Conservation (phyloP, 768 basidiomycete genomes). For the Stropharia rugosoannulata region DNA sequence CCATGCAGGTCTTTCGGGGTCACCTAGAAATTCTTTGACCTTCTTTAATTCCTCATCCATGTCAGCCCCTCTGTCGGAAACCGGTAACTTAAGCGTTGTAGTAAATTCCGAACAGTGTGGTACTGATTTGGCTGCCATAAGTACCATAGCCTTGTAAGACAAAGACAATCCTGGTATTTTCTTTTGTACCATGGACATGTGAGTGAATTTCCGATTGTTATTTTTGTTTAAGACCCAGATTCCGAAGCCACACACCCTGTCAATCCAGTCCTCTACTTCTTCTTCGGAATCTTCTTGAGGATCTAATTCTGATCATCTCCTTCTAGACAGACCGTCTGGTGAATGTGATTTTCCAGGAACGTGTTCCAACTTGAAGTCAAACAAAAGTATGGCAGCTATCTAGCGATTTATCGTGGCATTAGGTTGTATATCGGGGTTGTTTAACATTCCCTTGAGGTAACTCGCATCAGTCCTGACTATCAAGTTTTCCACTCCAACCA, state of each 20-base stretch:
- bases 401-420: conserved; percentile 28
- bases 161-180: neutral
- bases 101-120: neutral
- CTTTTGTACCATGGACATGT: neutral
- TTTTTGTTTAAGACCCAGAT: neutral
- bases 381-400: conserved; percentile 25
- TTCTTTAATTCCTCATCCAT: neutral
- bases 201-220: neutral
- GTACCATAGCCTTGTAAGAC: neutral
- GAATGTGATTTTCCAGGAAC: conserved; percentile 14
- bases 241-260: neutral
- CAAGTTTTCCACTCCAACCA: conserved; percentile 24
- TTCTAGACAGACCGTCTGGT: conserved; percentile 20
- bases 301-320: neutral
- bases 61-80: too few species aligned
- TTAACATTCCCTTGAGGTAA: conserved; percentile 33
- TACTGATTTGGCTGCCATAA: neutral
- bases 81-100: too few species aligned
- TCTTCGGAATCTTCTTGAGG: neutral
- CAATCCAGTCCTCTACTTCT: neutral
- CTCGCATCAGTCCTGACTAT: conserved; percentile 28
- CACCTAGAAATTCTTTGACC: neutral
- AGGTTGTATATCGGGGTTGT: conserved; percentile 29
- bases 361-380: conserved; percentile 24
- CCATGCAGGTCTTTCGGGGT: neutral